Evolutionary conservation across 2,329 filamentous ascomycete species (phyloP).

Genomic region (Aureobasidium sp.): DNA sequence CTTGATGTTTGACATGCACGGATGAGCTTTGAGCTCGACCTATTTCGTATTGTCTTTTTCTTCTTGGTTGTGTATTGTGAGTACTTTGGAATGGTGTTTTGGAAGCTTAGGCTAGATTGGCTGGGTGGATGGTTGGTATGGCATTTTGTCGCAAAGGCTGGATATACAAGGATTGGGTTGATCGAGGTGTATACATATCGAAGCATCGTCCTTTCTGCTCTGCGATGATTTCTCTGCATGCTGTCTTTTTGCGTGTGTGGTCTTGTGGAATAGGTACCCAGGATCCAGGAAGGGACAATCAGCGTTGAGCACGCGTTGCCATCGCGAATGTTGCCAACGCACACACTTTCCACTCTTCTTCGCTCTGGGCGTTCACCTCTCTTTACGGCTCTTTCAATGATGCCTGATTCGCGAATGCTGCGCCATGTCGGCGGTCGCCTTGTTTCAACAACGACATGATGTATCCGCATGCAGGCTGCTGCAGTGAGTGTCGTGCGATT

Average conservation of each 20-base stretch:
- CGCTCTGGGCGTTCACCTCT: no score
- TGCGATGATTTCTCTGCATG: background rate
- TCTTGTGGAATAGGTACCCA: background rate
- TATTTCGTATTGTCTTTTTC: background rate
- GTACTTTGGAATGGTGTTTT: background rate
- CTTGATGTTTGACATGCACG: background rate
- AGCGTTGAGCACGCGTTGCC: no score
- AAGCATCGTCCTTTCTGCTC: background rate
- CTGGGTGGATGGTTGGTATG: background rate
- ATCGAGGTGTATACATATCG: background rate
- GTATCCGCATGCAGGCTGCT: no score
- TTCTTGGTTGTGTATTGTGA: background rate
- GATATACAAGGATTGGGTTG: background rate
- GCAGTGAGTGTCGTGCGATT: no score
- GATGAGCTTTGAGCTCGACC: background rate
- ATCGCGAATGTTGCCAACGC: no score
- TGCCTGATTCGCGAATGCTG: no score
- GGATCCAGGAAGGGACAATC: no score
- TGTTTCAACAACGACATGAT: no score
- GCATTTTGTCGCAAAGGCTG: background rate
- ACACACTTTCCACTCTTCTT: no score
- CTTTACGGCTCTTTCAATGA: no score
- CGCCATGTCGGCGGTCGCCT: no score
- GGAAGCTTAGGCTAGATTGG: background rate
- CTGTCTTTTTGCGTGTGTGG: background rate